phyloP scores from a whole-genome alignment of 2,329 filamentous ascomycete species.

The Fusarium sp. region DNA sequence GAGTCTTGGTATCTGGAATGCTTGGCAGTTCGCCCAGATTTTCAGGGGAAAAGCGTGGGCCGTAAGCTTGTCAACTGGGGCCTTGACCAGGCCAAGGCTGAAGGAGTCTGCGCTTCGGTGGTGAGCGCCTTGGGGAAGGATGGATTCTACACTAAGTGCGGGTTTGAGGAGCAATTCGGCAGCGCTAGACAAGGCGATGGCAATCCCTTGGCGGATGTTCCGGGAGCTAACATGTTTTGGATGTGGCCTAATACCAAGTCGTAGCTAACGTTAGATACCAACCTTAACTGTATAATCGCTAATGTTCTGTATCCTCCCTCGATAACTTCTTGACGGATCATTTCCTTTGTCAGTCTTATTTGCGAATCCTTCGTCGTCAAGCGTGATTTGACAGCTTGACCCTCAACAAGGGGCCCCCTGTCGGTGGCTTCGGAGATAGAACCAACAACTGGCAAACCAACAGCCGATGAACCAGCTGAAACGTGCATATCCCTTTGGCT shows the following conservation, averaged over 20 bases:
- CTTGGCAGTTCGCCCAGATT: constrained; percentile 53
- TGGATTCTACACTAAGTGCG: constrained; percentile 49
- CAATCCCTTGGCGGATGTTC: constrained; percentile 24
- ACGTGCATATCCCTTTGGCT: too few species aligned
- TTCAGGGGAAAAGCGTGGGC: constrained; percentile 53
- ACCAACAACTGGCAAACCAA: not conserved
- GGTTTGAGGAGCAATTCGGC: constrained; percentile 34
- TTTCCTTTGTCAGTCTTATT: too few species aligned
- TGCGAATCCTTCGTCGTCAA: too few species aligned
- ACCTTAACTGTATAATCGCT: not conserved
- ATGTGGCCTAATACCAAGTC: constrained; percentile 29
- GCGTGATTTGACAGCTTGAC: too few species aligned
- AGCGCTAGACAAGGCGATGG: constrained; percentile 19
- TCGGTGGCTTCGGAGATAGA: not conserved
- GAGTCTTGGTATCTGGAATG: constrained; percentile 53
- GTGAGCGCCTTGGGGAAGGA: constrained; percentile 53
- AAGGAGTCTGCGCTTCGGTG: constrained; percentile 54
- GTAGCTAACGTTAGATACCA: too few species aligned
- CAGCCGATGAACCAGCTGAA: not conserved
- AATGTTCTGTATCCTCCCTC: too few species aligned
- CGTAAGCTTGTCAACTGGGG: constrained; percentile 56
- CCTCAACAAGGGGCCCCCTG: too few species aligned
- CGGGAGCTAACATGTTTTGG: constrained; percentile 33
- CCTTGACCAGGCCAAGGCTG: constrained; percentile 50
- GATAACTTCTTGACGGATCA: not conserved